Evolutionary conservation across 176 grass and related monocot species (phyloP).

Genomic region (Zoysia pacifica): DNA sequence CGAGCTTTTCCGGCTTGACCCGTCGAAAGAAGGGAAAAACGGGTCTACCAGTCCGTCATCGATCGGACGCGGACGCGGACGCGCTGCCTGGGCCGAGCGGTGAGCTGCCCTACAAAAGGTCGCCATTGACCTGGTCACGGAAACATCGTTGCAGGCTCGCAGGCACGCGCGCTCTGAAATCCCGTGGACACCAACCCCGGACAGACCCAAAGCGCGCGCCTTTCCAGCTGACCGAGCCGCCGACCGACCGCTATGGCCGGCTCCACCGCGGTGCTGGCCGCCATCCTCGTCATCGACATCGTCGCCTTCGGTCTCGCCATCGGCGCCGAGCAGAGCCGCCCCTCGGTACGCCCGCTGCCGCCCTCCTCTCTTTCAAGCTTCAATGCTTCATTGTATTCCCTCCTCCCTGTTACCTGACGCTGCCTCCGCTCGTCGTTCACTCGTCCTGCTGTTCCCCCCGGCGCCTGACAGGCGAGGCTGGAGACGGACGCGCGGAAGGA

Average conservation of each 20-base stretch:
- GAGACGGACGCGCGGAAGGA: constrained; percentile 61
- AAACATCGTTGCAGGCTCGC: too few species aligned
- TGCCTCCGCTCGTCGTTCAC: background rate
- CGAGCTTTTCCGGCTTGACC: too few species aligned
- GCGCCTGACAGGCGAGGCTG: constrained; percentile 52
- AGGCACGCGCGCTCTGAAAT: constrained; percentile 6
- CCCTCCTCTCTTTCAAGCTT: background rate
- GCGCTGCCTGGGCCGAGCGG: too few species aligned
- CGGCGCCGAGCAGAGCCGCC: constrained; percentile 72
- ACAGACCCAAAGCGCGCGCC: background rate
- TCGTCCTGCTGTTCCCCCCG: background rate
- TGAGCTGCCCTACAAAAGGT: too few species aligned
- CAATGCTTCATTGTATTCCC: too few species aligned
- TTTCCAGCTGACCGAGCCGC: background rate
- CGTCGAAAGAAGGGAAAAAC: too few species aligned
- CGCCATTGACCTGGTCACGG: too few species aligned
- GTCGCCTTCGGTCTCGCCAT: constrained; percentile 80
- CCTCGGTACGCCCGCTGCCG: constrained; percentile 39
- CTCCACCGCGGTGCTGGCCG: constrained; percentile 48
- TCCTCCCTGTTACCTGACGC: background rate
- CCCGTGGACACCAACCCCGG: background rate
- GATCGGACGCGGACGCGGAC: too few species aligned
- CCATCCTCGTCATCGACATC: constrained; percentile 60
- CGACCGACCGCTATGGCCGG: constrained; percentile 49
- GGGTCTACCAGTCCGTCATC: too few species aligned